Conservation (phyloP, 164 flowering plant genomes). For the Liriodendron chinense region DNA sequence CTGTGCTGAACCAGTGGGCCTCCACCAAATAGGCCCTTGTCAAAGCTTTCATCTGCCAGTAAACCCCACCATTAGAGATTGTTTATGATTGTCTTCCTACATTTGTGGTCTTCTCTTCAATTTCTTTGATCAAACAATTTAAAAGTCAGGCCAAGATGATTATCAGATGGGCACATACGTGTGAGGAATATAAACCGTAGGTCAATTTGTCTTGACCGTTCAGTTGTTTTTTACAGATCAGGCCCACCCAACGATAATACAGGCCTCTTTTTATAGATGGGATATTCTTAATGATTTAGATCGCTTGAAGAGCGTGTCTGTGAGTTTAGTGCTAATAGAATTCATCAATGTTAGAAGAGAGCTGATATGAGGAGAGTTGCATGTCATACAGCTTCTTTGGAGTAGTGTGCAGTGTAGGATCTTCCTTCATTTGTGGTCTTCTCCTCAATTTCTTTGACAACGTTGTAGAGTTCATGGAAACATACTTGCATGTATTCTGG, state of each 20-base stretch:
- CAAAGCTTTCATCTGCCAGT: conserved; percentile 3
- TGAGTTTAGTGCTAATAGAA: conserved; percentile 11
- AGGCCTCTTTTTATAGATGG: no score
- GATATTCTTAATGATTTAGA: no score
- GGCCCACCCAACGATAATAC: no score
- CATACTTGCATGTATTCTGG: neutral
- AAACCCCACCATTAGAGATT: neutral
- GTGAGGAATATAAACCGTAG: no score
- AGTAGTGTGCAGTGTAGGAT: neutral
- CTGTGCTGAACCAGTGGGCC: conserved; percentile 8
- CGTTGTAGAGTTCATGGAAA: neutral
- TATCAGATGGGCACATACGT: no score
- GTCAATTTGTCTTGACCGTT: no score
- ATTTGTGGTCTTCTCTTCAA: neutral
- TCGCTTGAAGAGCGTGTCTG: no score
- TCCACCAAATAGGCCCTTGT: conserved; percentile 4
- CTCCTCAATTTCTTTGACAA: conserved; percentile 1
- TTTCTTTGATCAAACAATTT: neutral
- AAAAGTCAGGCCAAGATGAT: no score
- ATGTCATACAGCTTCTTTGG: conserved; percentile 8
- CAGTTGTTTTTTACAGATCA: no score
- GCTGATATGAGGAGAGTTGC: no score
- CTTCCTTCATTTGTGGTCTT: neutral
- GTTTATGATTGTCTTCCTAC: neutral
- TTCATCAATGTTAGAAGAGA: neutral